These are phyloP conservation scores for Albugo laibachii DNA, from an alignment of 352 stramenopile genomes.

Conservation along the genomic window DNA sequence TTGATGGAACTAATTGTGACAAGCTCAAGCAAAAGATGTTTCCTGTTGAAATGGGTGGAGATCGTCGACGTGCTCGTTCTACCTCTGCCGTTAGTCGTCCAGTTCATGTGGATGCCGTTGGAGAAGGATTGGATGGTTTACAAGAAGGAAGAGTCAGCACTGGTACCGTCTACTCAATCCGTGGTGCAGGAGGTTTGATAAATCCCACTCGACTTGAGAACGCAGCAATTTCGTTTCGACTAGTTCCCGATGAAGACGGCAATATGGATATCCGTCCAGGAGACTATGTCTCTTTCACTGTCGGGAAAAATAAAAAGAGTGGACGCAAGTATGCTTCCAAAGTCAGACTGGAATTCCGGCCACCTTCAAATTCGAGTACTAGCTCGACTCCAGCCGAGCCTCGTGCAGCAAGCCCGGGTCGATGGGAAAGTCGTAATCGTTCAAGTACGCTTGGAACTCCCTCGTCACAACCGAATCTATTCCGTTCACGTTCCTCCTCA, in stretches of 20 bases:
- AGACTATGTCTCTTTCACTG: constrained; percentile 77
- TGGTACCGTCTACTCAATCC: constrained; percentile 73
- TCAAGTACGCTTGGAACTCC: constrained; percentile 24
- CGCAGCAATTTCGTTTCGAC: constrained; percentile 69
- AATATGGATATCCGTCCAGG: constrained; percentile 69
- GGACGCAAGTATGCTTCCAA: constrained; percentile 77
- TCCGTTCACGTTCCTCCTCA: constrained; percentile 33
- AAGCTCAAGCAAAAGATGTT: constrained; percentile 84
- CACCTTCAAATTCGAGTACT: constrained; percentile 29
- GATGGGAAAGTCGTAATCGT: constrained; percentile 15
- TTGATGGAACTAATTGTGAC: constrained; percentile 75
- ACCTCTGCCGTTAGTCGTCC: constrained; percentile 42
- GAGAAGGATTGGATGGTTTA: constrained; percentile 65
- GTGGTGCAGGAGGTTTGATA: constrained; percentile 61
- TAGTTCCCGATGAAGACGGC: constrained; percentile 76
- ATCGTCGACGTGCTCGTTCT: constrained; percentile 62
- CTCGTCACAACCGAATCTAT: constrained; percentile 17
- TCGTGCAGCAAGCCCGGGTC: not conserved
- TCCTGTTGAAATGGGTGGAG: constrained; percentile 43
- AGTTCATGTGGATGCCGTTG: constrained; percentile 65
- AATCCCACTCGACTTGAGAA: constrained; percentile 67
- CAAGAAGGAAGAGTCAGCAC: constrained; percentile 77
- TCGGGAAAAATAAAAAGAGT: constrained; percentile 82
- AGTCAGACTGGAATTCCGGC: constrained; percentile 75
- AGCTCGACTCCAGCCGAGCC: constrained; percentile 9